A percentile compares a stretch with the other conserved stretches of the same genome.
phyloP scores from a whole-genome alignment of 176 grass and related monocot species.

The Thalia dealbata region DNA sequence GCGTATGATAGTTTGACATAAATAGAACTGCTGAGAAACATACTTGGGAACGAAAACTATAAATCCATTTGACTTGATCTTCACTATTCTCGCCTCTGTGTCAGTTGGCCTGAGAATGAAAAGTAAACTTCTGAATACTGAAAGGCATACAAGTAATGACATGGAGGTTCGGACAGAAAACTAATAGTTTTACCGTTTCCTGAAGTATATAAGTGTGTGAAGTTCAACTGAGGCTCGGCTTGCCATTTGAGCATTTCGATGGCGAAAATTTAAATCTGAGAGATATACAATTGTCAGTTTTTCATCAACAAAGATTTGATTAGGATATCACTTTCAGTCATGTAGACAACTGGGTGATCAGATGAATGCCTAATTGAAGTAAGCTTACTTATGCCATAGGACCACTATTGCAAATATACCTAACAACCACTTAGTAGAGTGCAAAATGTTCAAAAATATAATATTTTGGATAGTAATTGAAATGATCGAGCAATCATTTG shows the following conservation, averaged over 20 bases:
- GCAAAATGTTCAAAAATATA: too few species aligned
- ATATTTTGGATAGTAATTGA: too few species aligned
- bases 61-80: conserved; percentile 95
- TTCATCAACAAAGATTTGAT: neutral
- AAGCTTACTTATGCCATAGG: neutral
- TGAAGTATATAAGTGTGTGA: conserved; percentile 94
- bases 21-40: conserved; percentile 3
- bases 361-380: neutral
- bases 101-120: conserved; percentile 62
- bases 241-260: conserved; percentile 98
- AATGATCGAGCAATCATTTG: too few species aligned
- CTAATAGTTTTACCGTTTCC: conserved; percentile 50
- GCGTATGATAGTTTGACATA: neutral
- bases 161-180: conserved; percentile 18
- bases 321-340: too few species aligned
- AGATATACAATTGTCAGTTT: conserved; percentile 11
- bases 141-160: neutral
- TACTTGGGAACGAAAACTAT: conserved; percentile 99
- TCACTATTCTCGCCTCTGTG: conserved; percentile 93
- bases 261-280: conserved; percentile 82
- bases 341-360: too few species aligned
- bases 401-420: too few species aligned
- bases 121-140: conserved; percentile 15
- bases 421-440: too few species aligned
- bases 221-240: conserved; percentile 92